A percentile compares a stretch with the other conserved stretches of the same genome.
phyloP scores from a whole-genome alignment of 1,284 basidiomycete genomes.

The Flammula alnicola region DNA sequence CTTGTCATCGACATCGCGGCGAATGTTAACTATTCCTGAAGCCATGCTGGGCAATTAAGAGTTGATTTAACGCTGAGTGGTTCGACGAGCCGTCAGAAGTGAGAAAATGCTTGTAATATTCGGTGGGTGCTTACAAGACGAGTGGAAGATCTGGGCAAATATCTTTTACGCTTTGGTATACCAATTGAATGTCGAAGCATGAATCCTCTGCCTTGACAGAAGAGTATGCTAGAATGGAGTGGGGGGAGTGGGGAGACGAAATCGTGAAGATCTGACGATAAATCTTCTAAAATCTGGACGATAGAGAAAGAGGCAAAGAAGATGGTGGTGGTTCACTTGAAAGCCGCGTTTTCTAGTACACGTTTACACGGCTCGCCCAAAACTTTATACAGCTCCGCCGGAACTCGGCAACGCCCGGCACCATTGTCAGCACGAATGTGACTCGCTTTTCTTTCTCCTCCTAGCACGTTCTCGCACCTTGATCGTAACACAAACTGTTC shows the following conservation, averaged over 20 bases:
- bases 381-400: conserved; percentile 24
- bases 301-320: conserved; percentile 14
- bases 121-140: conserved; percentile 59
- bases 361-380: conserved; percentile 29
- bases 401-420: conserved; percentile 11
- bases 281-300: conserved; percentile 28
- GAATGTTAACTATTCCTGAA: conserved; percentile 91
- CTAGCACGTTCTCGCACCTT: background rate
- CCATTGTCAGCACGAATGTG: background rate
- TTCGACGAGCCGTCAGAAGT: background rate
- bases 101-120: conserved; percentile 1
- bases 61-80: conserved; percentile 56
- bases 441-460: background rate
- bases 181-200: conserved; percentile 86
- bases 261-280: conserved; percentile 56
- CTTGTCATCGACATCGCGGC: conserved; percentile 97
- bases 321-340: conserved; percentile 33
- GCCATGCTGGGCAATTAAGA: conserved; percentile 77
- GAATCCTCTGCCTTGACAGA: conserved; percentile 84
- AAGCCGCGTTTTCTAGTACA: conserved; percentile 28
- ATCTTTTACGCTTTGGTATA: conserved; percentile 69
- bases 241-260: conserved; percentile 56
- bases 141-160: conserved; percentile 56
- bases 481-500: too few relatives aligned
- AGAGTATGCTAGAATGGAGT: conserved; percentile 48